phyloP scores from a whole-genome alignment of 495 filamentous ascomycete genomes.

The Tetracladium marchalianum region DNA sequence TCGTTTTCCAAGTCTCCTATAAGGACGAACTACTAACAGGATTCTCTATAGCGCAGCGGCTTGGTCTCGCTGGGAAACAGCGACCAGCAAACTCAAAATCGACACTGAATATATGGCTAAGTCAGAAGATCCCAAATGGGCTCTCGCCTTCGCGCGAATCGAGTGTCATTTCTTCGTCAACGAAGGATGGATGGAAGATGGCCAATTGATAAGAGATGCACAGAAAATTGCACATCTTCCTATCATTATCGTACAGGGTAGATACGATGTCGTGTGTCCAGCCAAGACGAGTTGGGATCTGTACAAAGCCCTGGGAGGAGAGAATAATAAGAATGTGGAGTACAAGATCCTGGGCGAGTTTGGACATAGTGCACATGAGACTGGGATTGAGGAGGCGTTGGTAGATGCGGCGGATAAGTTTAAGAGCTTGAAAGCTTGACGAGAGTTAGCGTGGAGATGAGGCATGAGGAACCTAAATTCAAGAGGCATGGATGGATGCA shows the following conservation, averaged over 20 bases:
- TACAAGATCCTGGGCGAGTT: constrained; percentile 26
- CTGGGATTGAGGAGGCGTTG: constrained; percentile 10
- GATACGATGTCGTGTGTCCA: constrained; percentile 34
- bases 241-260: constrained; percentile 33
- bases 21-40: neutral
- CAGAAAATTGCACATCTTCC: constrained; percentile 32
- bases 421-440: constrained; percentile 8
- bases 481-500: too few relatives aligned
- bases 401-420: constrained; percentile 18
- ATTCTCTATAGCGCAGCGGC: constrained; percentile 13
- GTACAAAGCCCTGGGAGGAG: constrained; percentile 26
- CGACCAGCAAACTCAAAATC: constrained; percentile 21
- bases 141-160: constrained; percentile 27
- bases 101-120: constrained; percentile 16
- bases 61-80: constrained; percentile 30
- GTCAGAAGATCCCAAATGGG: constrained; percentile 27
- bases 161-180: constrained; percentile 32
- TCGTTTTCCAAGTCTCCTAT: neutral
- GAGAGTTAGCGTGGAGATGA: neutral
- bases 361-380: constrained; percentile 25
- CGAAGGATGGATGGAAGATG: constrained; percentile 27
- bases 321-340: constrained; percentile 20
- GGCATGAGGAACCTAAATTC: too few relatives aligned
- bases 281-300: constrained; percentile 31
- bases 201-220: constrained; percentile 28